Percentiles rank a stretch among this genome's conserved stretches.
Conservation (phyloP, 2,329 filamentous ascomycete genomes). For the Orbilia javanica region DNA sequence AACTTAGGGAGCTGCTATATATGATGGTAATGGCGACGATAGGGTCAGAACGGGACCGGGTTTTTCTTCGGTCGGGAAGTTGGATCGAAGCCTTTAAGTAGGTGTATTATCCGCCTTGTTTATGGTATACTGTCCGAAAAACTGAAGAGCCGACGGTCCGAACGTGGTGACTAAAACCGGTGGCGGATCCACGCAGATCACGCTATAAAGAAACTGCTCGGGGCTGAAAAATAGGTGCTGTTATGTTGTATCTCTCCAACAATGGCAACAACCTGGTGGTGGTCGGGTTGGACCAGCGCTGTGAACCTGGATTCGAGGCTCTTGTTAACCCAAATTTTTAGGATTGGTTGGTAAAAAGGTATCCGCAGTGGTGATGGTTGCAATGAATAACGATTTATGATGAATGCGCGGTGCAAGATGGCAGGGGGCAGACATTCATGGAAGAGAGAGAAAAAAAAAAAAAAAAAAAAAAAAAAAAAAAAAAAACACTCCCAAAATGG, state of each 20-base stretch:
- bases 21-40: background rate
- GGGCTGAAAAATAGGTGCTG: constrained; percentile 1
- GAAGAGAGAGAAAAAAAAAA: background rate
- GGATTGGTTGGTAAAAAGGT: background rate
- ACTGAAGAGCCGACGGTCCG: background rate
- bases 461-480: no score
- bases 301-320: background rate
- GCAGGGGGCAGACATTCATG: constrained; percentile 23
- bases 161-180: background rate
- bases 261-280: background rate
- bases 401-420: constrained; percentile 33
- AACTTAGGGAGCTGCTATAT: constrained; percentile 11
- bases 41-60: background rate
- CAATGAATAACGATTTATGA: background rate
- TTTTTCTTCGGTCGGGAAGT: constrained; percentile 1
- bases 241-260: constrained; percentile 13
- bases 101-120: background rate
- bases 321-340: background rate
- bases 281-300: constrained; percentile 4
- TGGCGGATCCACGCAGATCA: constrained; percentile 3
- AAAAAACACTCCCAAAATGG: background rate
- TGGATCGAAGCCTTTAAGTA: background rate
- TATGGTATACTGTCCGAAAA: background rate
- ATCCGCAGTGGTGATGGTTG: background rate
- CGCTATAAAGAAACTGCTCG: constrained; percentile 9